Evolutionary conservation across 345 rosid genomes (phyloP).

Genomic region (Arabidopsis arenosa): DNA sequence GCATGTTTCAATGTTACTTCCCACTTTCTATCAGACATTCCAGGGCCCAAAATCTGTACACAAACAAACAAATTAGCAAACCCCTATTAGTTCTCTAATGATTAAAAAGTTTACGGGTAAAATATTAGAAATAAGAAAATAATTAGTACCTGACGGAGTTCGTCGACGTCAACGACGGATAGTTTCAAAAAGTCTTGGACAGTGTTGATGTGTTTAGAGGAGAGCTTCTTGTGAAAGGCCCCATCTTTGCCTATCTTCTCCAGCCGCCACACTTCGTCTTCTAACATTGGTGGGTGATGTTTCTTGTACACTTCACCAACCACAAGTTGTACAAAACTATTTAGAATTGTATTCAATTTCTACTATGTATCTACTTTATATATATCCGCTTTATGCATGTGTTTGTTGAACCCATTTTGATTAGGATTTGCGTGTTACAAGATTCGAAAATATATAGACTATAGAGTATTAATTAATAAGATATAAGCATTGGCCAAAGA

Average conservation of each 20-base stretch:
- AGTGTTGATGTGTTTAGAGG: conserved; percentile 46
- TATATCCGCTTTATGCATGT: conserved; percentile 1
- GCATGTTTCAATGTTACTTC: conserved; percentile 77
- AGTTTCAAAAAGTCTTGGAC: conserved; percentile 86
- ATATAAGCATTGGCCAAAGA: conserved; percentile 37
- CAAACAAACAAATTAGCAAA: background rate
- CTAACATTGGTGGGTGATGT: conserved; percentile 80
- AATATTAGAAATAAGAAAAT: background rate
- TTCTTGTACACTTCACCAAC: conserved; percentile 82
- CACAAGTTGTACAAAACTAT: conserved; percentile 10
- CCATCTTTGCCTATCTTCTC: conserved; percentile 91
- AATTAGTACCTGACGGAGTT: conserved; percentile 56
- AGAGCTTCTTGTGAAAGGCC: conserved; percentile 78
- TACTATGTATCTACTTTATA: conserved; percentile 6
- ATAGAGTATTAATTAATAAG: background rate
- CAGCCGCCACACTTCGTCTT: conserved; percentile 89
- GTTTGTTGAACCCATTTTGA: conserved; percentile 23
- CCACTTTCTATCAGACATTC: conserved; percentile 90
- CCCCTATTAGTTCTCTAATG: background rate
- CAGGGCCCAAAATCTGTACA: conserved; percentile 65
- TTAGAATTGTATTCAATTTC: conserved; percentile 9
- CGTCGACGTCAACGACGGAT: conserved; percentile 55
- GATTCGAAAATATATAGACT: background rate
- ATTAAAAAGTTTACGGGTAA: background rate
- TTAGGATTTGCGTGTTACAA: conserved; percentile 2